phyloP scores from a whole-genome alignment of 2,329 filamentous ascomycete genomes.

The Apiospora saccharicola region DNA sequence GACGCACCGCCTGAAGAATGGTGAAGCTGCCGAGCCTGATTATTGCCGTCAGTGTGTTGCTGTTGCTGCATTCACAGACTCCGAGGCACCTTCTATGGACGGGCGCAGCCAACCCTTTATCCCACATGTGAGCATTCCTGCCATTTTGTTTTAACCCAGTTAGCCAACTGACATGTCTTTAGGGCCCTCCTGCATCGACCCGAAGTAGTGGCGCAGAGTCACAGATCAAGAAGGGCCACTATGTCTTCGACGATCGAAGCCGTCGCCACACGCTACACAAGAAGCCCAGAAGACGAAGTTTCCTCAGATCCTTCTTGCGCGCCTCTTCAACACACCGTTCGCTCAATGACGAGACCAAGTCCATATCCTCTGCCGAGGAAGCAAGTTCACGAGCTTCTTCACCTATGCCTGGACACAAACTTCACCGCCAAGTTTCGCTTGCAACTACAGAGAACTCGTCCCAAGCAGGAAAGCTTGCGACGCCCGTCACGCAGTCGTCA shows the following conservation, averaged over 20 bases:
- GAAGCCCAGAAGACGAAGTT: conserved; percentile 22
- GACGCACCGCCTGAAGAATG: conserved; percentile 26
- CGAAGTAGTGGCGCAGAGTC: conserved; percentile 18
- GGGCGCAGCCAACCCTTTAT: background rate
- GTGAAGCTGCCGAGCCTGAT: conserved; percentile 21
- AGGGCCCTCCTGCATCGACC: conserved; percentile 2
- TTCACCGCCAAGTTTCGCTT: conserved; percentile 14
- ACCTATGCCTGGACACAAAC: background rate
- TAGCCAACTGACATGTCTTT: background rate
- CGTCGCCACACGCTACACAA: conserved; percentile 20
- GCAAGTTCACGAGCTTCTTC: conserved; percentile 26
- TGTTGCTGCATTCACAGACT: conserved; percentile 28
- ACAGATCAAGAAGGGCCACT: conserved; percentile 15
- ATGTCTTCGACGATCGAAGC: conserved; percentile 22
- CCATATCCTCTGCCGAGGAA: conserved; percentile 27
- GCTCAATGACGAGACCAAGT: background rate
- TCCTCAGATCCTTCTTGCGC: conserved; percentile 23
- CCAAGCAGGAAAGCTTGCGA: background rate
- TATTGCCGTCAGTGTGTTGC: conserved; percentile 29
- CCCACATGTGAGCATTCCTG: background rate
- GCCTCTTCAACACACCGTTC: background rate
- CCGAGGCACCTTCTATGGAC: conserved; percentile 25
- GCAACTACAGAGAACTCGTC: background rate
- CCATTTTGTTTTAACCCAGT: background rate
- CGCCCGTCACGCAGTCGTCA: background rate